Base-by-base conservation (phyloP, 2,329 filamentous ascomycete species). In the Harringtonia aguacate region DNA sequence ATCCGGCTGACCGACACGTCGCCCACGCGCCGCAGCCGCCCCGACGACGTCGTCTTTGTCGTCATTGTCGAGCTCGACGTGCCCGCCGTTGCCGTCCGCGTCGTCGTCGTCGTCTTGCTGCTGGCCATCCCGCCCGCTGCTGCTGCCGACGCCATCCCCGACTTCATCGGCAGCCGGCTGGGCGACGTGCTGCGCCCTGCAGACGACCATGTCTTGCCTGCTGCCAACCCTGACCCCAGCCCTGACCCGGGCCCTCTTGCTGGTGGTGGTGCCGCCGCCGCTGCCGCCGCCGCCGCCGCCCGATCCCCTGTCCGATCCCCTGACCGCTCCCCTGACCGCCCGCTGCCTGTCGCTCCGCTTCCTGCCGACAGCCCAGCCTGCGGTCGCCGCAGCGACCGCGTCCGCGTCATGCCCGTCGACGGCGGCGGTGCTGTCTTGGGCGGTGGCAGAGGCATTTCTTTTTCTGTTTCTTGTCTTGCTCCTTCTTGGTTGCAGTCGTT, bases 311-410 rank as follows among this genome's bases (percentile, higher is more conserved):
- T n/a, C n/a, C n/a, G n/a, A n/a, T n/a, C n/a, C n/a, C n/a, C n/a
- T n/a, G n/a, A n/a, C n/a, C n/a, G n/a, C n/a, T n/a, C n/a, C n/a
- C n/a, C n/a, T n/a, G n/a, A n/a, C n/a, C n/a, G n/a, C n/a, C n/a
- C n/a, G n/a, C n/a, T n/a, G 1, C 5, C 29, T 28, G 35, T 14
- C 20, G 6, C 27, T 20, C 40, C 39, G n/a, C 27, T 30, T 37
- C 21, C 17, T 48, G 42, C 36, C 49, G 39, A 46, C 45, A 37
- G 37, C 48, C 36, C 46, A 12, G 41, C 34, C 33, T 56, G 53
- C 17, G 63, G 68, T 46, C 68, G 68, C 30, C 71, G 70, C 45
- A 75, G 51, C 3, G 73, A 73, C 17, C 69, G 65, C 27, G 69
- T 62, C 42, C 72, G 66, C 43, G 64, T 59, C 48, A 70, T 53